These are phyloP conservation scores for Agastache rugosa DNA, from an alignment of 257 asterid species.

Conservation along the genomic window DNA sequence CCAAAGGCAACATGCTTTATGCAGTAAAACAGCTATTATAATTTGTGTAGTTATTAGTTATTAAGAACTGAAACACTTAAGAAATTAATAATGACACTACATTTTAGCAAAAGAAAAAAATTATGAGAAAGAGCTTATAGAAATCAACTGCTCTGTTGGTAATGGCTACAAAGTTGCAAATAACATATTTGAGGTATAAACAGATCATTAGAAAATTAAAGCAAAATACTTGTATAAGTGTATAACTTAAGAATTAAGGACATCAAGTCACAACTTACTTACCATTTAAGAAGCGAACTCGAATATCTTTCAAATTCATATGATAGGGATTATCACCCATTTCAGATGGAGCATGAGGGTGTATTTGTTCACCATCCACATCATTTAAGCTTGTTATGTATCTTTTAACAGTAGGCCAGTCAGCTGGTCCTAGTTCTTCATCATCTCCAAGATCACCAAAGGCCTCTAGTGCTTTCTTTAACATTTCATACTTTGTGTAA, in stretches of 20 bases:
- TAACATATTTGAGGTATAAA: constrained; percentile 22
- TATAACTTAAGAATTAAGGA: constrained; percentile 31
- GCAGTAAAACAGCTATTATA: constrained; percentile 18
- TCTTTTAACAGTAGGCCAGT: constrained; percentile 86
- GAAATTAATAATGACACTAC: constrained; percentile 15
- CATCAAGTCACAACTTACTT: constrained; percentile 36
- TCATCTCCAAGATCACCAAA: constrained; percentile 94
- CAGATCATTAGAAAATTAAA: background rate
- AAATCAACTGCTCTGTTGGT: background rate
- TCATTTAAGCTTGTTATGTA: constrained; percentile 75
- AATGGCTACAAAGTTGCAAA: constrained; percentile 23
- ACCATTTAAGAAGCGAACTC: constrained; percentile 91
- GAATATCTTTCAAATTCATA: constrained; percentile 78
- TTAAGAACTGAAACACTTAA: background rate
- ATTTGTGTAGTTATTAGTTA: constrained; percentile 6
- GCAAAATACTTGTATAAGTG: constrained; percentile 5
- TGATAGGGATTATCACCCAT: constrained; percentile 50
- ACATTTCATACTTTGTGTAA: constrained; percentile 88
- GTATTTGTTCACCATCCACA: constrained; percentile 65
- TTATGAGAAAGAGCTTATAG: background rate
- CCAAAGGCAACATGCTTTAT: background rate
- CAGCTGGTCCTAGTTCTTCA: constrained; percentile 96
- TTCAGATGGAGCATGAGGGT: constrained; percentile 70
- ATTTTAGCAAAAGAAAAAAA: constrained; percentile 1
- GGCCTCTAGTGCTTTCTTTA: constrained; percentile 93